Evolutionary conservation across 768 basidiomycete genomes (phyloP).

Genomic region (Pisolithus marmoratus): DNA sequence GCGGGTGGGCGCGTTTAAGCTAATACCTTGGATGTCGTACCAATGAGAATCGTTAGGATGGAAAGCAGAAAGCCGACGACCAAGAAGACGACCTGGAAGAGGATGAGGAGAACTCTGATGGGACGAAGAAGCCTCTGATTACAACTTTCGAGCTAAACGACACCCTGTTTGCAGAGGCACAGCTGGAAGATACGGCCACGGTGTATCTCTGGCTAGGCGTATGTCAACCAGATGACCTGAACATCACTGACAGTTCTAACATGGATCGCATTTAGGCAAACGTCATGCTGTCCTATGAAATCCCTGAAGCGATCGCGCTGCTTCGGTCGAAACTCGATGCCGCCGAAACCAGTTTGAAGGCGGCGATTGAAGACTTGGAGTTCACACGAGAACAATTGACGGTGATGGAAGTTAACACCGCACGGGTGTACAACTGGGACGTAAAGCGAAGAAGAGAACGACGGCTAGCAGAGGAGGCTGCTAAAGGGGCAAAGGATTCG

Average conservation of each 20-base stretch:
- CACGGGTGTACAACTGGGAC: slow-evolving; percentile 95
- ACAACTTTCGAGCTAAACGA: slow-evolving; percentile 96
- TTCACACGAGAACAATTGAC: slow-evolving; percentile 93
- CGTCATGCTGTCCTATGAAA: slow-evolving; percentile 92
- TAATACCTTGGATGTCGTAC: background rate
- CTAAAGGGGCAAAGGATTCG: background rate
- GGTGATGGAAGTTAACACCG: slow-evolving; percentile 94
- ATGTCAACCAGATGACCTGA: slow-evolving; percentile 22
- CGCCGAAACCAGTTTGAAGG: slow-evolving; percentile 60
- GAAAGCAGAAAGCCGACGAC: slow-evolving; percentile 39
- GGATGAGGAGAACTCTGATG: slow-evolving; percentile 36
- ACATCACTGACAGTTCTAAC: background rate
- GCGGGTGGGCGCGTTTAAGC: slow-evolving; percentile 42
- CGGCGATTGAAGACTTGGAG: slow-evolving; percentile 82
- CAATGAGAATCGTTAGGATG: slow-evolving; percentile 41
- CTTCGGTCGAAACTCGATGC: slow-evolving; percentile 67
- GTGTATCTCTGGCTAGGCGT: slow-evolving; percentile 97
- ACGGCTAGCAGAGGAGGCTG: slow-evolving; percentile 30
- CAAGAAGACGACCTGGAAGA: slow-evolving; percentile 41
- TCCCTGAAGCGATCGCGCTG: slow-evolving; percentile 70
- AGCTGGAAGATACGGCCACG: slow-evolving; percentile 78
- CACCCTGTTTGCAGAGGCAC: slow-evolving; percentile 89
- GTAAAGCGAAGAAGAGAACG: slow-evolving; percentile 73
- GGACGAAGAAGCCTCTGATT: slow-evolving; percentile 47
- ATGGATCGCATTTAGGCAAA: slow-evolving; percentile 61